A percentile compares a stretch with the other conserved stretches of the same genome.
phyloP scores from a whole-genome alignment of 2,329 filamentous ascomycete genomes.

The Botrytis hyacinthi region DNA sequence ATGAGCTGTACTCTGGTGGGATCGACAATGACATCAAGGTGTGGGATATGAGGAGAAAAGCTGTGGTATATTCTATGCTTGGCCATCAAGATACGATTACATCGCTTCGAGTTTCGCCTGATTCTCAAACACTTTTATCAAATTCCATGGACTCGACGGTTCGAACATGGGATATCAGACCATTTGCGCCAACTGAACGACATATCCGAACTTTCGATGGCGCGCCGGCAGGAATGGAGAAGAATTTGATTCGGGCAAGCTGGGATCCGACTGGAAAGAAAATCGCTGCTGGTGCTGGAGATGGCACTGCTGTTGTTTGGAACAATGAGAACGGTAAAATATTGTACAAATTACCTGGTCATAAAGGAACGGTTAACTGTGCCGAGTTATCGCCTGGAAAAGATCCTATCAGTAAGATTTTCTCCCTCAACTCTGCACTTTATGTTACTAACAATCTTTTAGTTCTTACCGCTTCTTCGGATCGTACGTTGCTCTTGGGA shows the following conservation, averaged over 20 bases:
- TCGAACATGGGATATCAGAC: conserved; percentile 91
- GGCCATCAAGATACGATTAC: conserved; percentile 93
- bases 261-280: conserved; percentile 86
- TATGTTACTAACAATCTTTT: conserved; percentile 26
- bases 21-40: conserved; percentile 98
- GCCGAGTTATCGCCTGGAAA: conserved; percentile 83
- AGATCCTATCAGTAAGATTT: conserved; percentile 79
- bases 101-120: conserved; percentile 85
- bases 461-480: conserved; percentile 91
- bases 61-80: conserved; percentile 79
- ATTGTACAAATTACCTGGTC: conserved; percentile 90
- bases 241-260: conserved; percentile 85
- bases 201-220: conserved; percentile 88
- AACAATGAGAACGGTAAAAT: conserved; percentile 84
- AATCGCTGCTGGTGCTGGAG: conserved; percentile 84
- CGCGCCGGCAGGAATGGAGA: conserved; percentile 82
- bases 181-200: conserved; percentile 86
- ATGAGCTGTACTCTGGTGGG: conserved; percentile 89
- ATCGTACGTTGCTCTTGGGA: conserved; percentile 78
- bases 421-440: background rate
- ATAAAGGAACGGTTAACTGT: conserved; percentile 93
- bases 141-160: conserved; percentile 94
- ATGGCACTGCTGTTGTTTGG: conserved; percentile 90
- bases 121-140: conserved; percentile 85
- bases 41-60: conserved; percentile 93